A percentile compares a stretch with the other conserved stretches of the same genome.
Evolutionary conservation across 2,329 filamentous ascomycete genomes (phyloP).

Genomic region (Niveomyces coronatus): DNA sequence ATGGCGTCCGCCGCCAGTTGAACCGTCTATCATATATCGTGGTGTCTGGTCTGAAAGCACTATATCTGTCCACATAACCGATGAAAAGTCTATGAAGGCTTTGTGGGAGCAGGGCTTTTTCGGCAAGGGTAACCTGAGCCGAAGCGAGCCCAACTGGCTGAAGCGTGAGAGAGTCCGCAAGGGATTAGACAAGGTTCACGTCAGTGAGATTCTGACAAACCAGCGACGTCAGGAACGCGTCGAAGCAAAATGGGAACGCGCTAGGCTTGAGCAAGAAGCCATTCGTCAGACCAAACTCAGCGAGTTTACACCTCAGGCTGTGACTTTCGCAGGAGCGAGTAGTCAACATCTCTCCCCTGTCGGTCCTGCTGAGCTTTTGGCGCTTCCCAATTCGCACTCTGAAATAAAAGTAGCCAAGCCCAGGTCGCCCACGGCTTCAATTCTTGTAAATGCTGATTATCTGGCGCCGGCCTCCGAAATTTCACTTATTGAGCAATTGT

Average conservation of each 20-base stretch:
- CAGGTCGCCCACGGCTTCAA: conserved; percentile 3
- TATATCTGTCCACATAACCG: conserved; percentile 73
- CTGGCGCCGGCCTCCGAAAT: not conserved
- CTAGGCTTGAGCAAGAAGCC: conserved; percentile 74
- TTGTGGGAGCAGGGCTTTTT: conserved; percentile 98
- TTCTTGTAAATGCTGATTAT: conserved; percentile 6
- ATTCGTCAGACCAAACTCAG: conserved; percentile 57
- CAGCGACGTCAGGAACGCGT: conserved; percentile 70
- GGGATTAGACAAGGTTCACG: conserved; percentile 53
- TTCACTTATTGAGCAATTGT: conserved; percentile 9
- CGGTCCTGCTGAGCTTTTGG: conserved; percentile 35
- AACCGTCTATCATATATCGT: conserved; percentile 53
- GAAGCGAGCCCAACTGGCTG: conserved; percentile 91
- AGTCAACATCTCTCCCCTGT: conserved; percentile 24
- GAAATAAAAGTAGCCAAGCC: conserved; percentile 27
- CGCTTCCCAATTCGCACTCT: conserved; percentile 44
- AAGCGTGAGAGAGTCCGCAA: conserved; percentile 67
- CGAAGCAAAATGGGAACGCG: conserved; percentile 82
- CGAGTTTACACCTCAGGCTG: conserved; percentile 29
- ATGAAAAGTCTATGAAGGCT: conserved; percentile 63
- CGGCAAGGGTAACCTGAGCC: conserved; percentile 84
- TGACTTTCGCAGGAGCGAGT: conserved; percentile 4
- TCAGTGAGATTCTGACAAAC: conserved; percentile 73
- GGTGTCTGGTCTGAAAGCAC: conserved; percentile 77
- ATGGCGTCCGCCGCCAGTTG: conserved; percentile 53